Evolutionary conservation across 2,329 filamentous ascomycete species (phyloP), one percentile per base, ranked within the genome.

Genomic region (Parastagonospora avenae): DNA sequence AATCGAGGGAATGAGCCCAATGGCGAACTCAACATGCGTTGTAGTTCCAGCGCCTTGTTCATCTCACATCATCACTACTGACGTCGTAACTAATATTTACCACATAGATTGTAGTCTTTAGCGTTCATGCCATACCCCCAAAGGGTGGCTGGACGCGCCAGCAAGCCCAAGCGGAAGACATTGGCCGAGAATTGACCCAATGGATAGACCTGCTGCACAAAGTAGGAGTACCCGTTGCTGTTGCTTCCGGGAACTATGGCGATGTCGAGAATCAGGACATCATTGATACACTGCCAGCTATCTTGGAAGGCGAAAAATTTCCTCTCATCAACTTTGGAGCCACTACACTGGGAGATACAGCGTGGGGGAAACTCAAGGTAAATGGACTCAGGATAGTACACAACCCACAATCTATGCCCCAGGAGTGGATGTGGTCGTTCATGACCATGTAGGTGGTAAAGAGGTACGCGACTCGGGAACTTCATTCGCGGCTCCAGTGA

Each of bases 251-350:
- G 5, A 38, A 38, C 14, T 38, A 19, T 12, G 36, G 36, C 36
- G 11, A 14, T 27, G 9, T 11, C 28, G 33, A 38, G 15, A 16
- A 36, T 14, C 42, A 32, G 37, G 27, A 46, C 15, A n/a, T 46
- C 32, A 37, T 37, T 15, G 42, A 38, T 19, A 15, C 27, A 1
- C 27, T 46, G 8, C 42, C 42, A 15, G 32, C 33, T 7, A 32
- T 46, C 15, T 15, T 29, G 16, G 42, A 30, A 28, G 15, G 12
- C 8, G 32, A 46, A 9, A 24, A 46, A n/a, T 28, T 46, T 7
- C 42, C 42, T 14, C n/a, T 46, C 15, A 38, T 38, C 31, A 37
- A 46, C 24, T 32, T 46, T 24, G 42, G 33, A 3, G 32, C 33
- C n/a, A 32, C 42, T 16, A 46, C 43, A 2, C 32, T 38, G 16